Conservation (phyloP, 2,329 filamentous ascomycete species). For the Alternaria metachromatica region DNA sequence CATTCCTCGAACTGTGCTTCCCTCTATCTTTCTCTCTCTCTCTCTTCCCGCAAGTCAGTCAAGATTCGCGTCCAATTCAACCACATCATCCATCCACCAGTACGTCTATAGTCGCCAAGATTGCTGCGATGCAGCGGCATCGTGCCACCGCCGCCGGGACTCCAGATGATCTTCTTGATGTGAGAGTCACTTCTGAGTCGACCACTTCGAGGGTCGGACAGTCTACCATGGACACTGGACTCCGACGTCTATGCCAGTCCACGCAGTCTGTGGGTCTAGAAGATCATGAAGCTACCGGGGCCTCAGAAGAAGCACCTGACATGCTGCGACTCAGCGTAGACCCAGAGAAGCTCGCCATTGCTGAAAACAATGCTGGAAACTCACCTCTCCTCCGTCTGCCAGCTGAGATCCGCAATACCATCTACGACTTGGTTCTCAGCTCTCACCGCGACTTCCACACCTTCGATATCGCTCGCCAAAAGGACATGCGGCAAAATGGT, state of each 20-base stretch:
- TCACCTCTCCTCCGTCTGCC: slow-evolving; percentile 56
- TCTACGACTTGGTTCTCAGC: slow-evolving; percentile 52
- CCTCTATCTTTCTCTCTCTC: background rate
- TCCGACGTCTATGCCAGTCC: background rate
- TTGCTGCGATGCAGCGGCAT: no score
- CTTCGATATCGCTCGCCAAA: background rate
- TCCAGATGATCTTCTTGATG: no score
- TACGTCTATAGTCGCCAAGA: background rate
- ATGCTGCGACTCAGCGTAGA: background rate
- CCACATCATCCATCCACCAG: background rate
- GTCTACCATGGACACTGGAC: background rate
- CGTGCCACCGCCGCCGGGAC: no score
- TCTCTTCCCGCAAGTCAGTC: background rate
- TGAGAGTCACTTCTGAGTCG: background rate
- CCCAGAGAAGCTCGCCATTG: background rate
- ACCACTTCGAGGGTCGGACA: background rate
- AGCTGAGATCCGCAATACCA: slow-evolving; percentile 65
- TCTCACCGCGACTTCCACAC: background rate
- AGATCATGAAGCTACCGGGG: background rate
- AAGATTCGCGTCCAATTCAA: background rate
- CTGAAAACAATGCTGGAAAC: no score
- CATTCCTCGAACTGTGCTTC: background rate
- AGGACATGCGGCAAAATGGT: background rate
- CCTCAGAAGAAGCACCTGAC: background rate
- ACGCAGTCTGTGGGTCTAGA: background rate